Base-by-base conservation (phyloP, 306 rosid genomes). In the Vigna unguiculata region DNA sequence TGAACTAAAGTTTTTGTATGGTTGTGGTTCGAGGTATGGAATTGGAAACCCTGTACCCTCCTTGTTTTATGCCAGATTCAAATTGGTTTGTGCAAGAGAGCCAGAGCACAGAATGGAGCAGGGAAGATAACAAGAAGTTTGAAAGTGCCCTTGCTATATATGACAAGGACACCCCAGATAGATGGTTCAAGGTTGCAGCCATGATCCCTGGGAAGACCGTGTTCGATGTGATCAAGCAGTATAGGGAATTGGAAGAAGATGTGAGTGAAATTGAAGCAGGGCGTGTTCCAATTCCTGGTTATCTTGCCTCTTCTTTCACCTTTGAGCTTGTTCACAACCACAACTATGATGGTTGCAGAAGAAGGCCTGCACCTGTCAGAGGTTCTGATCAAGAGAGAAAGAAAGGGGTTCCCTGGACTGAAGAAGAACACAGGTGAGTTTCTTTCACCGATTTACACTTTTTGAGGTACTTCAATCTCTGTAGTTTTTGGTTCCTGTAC, bases 181-280 rank as follows among this genome's bases (percentile, higher is more conserved):
- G 96, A 52, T 94, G 97, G 97, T 49, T 41, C 0, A 90, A 74
- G 61, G 87, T 94, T 22, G 93, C 98, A 11, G 81, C 73, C 16
- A 90, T 90, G 98, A 94, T 94, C 24, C 96, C 98, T 11, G 97
- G 98, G 66, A 94, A 92, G 85, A 79, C 97, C 10, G 93, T 78
- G 54, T 78, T 47, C 48, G 97, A 94, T 83, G 98, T 94, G 83
- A 83, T 90, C 25, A 92, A 90, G 82, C 96, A 94, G 80, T 94
- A 94, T 60, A 86, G 69, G 67, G 97, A 94, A 64, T 82, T 94
- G 71, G 94, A 80, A 72, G 96, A 90, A 59, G 98, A 94, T 85
- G 96, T 94, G 14, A 36, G 54, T 41, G 93, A 94, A 24, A 94
- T 94, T 1, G 98, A 94, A 80, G 93, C 97, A 1, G 98, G 97